These are phyloP conservation scores for Aechmea fasciata DNA, from an alignment of 176 grass and related monocot species.

Conservation along the genomic window DNA sequence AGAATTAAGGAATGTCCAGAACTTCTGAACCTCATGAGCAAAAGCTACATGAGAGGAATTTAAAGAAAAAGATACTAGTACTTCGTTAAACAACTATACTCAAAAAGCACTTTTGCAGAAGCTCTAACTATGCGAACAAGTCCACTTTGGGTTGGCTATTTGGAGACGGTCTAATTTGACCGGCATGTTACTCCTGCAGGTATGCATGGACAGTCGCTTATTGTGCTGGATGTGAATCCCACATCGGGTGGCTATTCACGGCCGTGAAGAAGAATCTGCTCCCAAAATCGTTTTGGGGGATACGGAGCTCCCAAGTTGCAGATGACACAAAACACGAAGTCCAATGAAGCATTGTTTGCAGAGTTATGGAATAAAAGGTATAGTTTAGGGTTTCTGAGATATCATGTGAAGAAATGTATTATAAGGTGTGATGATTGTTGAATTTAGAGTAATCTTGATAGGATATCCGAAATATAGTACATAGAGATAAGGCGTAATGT, in stretches of 20 bases:
- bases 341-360: neutral
- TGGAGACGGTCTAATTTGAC: neutral
- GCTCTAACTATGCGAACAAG: neutral
- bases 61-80: no score
- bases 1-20: no score
- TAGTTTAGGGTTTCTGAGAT: neutral
- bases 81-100: no score
- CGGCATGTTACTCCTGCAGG: slow-evolving; percentile 23
- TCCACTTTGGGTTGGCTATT: neutral
- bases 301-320: slow-evolving; percentile 53
- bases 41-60: no score
- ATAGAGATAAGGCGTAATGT: no score
- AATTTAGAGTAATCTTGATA: no score
- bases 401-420: slow-evolving; percentile 7
- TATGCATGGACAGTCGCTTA: slow-evolving; percentile 65
- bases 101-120: no score
- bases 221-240: slow-evolving; percentile 44
- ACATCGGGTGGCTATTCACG: slow-evolving; percentile 83
- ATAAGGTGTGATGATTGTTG: no score
- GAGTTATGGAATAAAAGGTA: no score
- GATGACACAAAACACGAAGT: slow-evolving; percentile 38
- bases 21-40: no score
- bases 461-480: no score
- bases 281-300: slow-evolving; percentile 86
- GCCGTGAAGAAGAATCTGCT: slow-evolving; percentile 44